Evolutionary conservation across 2,329 filamentous ascomycete genomes (phyloP).

Genomic region (Fusarium fujikuroi): DNA sequence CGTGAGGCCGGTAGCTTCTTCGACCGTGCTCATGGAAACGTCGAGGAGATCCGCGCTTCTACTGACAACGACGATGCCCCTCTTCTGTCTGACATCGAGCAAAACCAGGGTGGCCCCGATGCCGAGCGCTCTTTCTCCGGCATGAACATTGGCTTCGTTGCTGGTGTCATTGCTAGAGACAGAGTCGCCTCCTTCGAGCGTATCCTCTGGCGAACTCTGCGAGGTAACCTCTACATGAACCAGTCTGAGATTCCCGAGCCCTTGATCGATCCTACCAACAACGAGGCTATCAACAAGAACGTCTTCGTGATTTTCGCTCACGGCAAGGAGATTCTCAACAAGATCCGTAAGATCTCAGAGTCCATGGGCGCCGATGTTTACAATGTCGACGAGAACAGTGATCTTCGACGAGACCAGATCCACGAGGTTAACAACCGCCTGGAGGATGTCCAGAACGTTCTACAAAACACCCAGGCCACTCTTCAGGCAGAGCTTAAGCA

Average conservation of each 20-base stretch:
- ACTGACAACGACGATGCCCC: conserved; percentile 93
- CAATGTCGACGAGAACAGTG: conserved; percentile 96
- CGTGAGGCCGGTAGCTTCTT: conserved; percentile 98
- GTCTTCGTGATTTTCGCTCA: conserved; percentile 99
- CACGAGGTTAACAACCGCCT: conserved; percentile 96
- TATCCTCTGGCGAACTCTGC: conserved; percentile 95
- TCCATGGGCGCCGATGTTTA: conserved; percentile 96
- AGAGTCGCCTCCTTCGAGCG: conserved; percentile 95
- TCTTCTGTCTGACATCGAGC: conserved; percentile 90
- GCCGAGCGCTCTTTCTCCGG: conserved; percentile 90
- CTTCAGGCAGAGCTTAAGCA: conserved; percentile 92
- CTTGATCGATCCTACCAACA: conserved; percentile 89
- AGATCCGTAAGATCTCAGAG: conserved; percentile 99
- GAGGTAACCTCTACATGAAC: conserved; percentile 99
- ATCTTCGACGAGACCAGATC: conserved; percentile 93
- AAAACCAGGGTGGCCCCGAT: conserved; percentile 74
- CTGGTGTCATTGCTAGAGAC: conserved; percentile 93
- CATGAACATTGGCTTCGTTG: conserved; percentile 99
- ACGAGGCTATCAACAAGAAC: conserved; percentile 94
- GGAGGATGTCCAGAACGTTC: conserved; percentile 88
- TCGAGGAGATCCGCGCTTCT: conserved; percentile 94
- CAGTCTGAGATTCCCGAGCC: conserved; percentile 97
- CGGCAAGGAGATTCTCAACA: conserved; percentile 96
- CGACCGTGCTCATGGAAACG: conserved; percentile 93
- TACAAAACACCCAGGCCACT: conserved; percentile 94